Percentiles rank a stretch among this genome's conserved stretches.
These are phyloP conservation scores for Malassezia yamatoensis DNA, from an alignment of 1,284 basidiomycete species.

Conservation along the genomic window DNA sequence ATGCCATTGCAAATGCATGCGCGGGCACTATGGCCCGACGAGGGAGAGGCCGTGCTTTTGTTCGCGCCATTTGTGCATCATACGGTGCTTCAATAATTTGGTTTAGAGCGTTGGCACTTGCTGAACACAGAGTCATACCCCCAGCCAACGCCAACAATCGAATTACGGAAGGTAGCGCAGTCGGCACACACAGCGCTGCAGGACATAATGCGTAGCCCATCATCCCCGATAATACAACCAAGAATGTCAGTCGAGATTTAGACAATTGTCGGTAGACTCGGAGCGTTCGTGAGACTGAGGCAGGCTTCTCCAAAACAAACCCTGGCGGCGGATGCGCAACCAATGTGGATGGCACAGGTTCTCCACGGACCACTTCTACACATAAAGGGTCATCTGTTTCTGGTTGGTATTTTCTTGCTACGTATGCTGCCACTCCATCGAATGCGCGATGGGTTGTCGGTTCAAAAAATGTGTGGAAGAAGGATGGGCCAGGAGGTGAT, in stretches of 20 bases:
- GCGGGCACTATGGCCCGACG: slow-evolving; percentile 68
- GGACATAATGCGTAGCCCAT: slow-evolving; percentile 79
- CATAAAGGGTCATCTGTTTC: slow-evolving; percentile 10
- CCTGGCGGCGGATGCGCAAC: slow-evolving; percentile 6
- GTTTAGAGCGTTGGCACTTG: slow-evolving; percentile 88
- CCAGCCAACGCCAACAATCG: slow-evolving; percentile 69
- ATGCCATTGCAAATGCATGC: slow-evolving; percentile 73
- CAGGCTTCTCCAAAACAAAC: neutral
- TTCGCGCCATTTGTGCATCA: slow-evolving; percentile 92
- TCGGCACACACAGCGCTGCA: slow-evolving; percentile 22
- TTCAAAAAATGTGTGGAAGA: neutral
- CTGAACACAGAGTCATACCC: slow-evolving; percentile 81
- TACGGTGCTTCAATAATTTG: slow-evolving; percentile 89
- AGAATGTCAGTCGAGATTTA: slow-evolving; percentile 75
- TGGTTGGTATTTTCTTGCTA: slow-evolving; percentile 9
- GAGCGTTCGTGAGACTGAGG: neutral
- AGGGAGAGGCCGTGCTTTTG: slow-evolving; percentile 78
- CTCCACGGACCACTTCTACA: slow-evolving; percentile 3
- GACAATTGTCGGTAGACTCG: slow-evolving; percentile 65
- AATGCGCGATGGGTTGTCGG: neutral
- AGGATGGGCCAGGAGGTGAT: neutral
- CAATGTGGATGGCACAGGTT: neutral
- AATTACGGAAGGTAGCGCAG: slow-evolving; percentile 25
- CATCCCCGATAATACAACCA: slow-evolving; percentile 83
- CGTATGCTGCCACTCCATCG: neutral